Evolutionary conservation across 768 basidiomycete species (phyloP), one percentile per base, ranked within the genome.

Genomic region (Chlorophyllum brunneum): DNA sequence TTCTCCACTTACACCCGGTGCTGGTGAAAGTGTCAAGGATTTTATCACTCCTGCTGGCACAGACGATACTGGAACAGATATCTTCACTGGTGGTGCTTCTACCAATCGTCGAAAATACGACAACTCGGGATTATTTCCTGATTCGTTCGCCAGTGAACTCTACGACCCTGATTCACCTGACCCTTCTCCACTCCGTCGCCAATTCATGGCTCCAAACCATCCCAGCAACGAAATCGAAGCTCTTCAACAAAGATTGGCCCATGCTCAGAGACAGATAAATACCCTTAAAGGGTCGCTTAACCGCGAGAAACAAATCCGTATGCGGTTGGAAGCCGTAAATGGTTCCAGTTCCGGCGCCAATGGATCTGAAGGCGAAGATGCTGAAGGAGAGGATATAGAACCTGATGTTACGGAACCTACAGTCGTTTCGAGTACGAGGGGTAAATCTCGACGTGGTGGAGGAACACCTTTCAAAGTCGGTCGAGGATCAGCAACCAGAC

Each of bases 231-330:
- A 92, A 66, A 82, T 92, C 34, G 91, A 93, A 60, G 81, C 83
- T 0, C 70, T 93, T 11, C 85, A 91, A 54, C 86, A 92, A 61
- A 77, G 85, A 23, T 75, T 94, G 30, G 86, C 89, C 9, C 91
- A 93, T 65, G 88, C 92, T 3, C 90, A 94, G 65, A 75, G 92
- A 54, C 91, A 92, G 61, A 85, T 94, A 61, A 79, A 75, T 56
- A 92, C 91, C 13, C 79, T 94, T 55, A 88, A 90, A 61, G 81
- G 85, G 42, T 83, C 85, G 0, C 65, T 94, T 47, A 81, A 83
- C 61, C 77, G 91, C 54, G 92, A 94, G 77, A 93, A 92, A 70
- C 86, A 90, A 71, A 70, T 83, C 50, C 81, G 86, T 29, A 80
- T 91, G 63, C 59, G 59, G 15, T 51, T 67, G 13, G 67, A 67